phyloP scores from a whole-genome alignment of 2,329 filamentous ascomycete species.

The Botrytis byssoidea region DNA sequence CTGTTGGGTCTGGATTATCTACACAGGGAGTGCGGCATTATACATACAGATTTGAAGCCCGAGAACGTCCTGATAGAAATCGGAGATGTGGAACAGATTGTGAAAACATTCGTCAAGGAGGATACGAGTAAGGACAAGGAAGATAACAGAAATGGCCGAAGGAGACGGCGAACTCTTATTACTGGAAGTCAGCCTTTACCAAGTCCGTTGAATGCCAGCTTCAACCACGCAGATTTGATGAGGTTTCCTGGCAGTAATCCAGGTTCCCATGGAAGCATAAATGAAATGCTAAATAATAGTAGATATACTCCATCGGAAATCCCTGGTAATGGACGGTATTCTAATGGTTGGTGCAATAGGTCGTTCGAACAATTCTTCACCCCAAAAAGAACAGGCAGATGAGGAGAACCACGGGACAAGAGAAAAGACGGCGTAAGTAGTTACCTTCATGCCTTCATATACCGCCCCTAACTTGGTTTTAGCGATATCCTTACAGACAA shows the following conservation, averaged over 20 bases:
- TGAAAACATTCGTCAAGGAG: constrained; percentile 91
- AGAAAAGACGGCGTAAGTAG: constrained; percentile 88
- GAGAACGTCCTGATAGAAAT: constrained; percentile 99
- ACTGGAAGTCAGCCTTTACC: constrained; percentile 95
- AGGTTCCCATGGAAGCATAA: constrained; percentile 71
- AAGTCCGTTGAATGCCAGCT: constrained; percentile 89
- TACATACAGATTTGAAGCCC: constrained; percentile 92
- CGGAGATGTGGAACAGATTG: constrained; percentile 97
- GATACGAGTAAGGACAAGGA: constrained; percentile 66
- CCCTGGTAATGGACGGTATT: constrained; percentile 41
- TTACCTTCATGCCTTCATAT: not conserved
- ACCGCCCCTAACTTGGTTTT: constrained; percentile 22
- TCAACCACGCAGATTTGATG: constrained; percentile 72
- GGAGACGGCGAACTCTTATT: constrained; percentile 88
- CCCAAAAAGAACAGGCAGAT: constrained; percentile 48
- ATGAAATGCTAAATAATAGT: constrained; percentile 82
- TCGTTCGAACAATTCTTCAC: constrained; percentile 44
- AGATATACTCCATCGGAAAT: constrained; percentile 45
- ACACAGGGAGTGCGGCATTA: constrained; percentile 96
- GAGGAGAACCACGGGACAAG: constrained; percentile 74
- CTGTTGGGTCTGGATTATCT: constrained; percentile 93
- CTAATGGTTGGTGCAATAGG: constrained; percentile 57
- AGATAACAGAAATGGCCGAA: constrained; percentile 85
- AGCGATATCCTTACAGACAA: constrained; percentile 90
- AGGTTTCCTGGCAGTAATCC: constrained; percentile 57